Evolutionary conservation across 2,329 filamentous ascomycete species (phyloP).

Genomic region (Sclerotinia trifoliorum): DNA sequence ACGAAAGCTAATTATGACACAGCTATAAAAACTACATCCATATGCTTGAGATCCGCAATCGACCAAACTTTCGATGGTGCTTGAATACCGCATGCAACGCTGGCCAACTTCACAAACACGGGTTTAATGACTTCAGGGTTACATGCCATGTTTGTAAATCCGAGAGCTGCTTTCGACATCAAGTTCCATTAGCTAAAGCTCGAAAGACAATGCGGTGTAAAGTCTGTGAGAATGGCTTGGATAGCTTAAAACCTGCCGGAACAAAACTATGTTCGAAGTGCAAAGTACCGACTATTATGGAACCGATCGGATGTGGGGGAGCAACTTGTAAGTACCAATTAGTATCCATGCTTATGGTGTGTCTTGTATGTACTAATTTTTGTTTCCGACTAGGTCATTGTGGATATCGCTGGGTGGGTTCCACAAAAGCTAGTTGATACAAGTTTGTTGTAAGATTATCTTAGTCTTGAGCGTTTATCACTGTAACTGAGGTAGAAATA

Average conservation of each 20-base stretch:
- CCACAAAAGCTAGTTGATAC: background rate
- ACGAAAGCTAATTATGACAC: background rate
- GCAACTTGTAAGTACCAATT: background rate
- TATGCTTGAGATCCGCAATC: background rate
- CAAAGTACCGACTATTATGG: background rate
- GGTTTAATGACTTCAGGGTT: background rate
- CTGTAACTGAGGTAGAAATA: background rate
- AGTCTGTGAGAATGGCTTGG: background rate
- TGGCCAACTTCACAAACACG: background rate
- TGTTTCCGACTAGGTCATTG: background rate
- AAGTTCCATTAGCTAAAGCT: background rate
- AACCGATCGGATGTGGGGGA: background rate
- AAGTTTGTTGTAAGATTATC: background rate
- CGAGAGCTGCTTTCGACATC: conserved; percentile 1
- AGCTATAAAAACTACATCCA: conserved; percentile 5
- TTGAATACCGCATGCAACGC: background rate
- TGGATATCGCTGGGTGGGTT: background rate
- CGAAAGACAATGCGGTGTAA: background rate
- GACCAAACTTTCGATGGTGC: conserved; percentile 5
- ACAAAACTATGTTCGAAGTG: conserved; percentile 1
- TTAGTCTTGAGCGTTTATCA: background rate
- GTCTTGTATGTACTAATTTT: background rate
- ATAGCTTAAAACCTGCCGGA: fast-evolving
- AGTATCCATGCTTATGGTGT: too few relatives aligned
- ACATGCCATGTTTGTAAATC: background rate